Evolutionary conservation across 106 monocot genomes (phyloP), one percentile per base, ranked within the genome.

Genomic region (Triglochin maritima): DNA sequence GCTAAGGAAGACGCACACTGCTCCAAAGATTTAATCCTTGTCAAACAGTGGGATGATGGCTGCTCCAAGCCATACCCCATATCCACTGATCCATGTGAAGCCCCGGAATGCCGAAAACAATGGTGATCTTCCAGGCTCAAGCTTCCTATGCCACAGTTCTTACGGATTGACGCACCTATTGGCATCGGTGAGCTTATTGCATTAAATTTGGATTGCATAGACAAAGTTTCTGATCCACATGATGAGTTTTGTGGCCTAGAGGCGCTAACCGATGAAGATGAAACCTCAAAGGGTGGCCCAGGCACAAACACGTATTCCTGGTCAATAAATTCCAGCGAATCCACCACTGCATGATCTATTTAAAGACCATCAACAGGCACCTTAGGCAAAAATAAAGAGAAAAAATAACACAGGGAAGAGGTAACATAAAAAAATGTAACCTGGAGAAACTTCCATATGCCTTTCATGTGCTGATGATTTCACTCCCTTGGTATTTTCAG

Each of bases 221-320:
- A 71, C 45, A 77, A 79, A 62, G 48, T 74, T 55, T 85, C 86
- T 4, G 74, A 82, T 85, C 83, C 84, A 56, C 74, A 73, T 54
- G 81, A 81, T 63, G 78, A 75, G 72, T 72, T 81, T 58, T 54
- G 63, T 58, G 73, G 49, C 65, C 57, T 69, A 29, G 80, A 79
- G 9, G 68, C 67, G 69, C 66, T 81, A 72, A 75, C 48, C 44
- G 90, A 81, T 69, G 80, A 81, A 67, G 95, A 82, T 61, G 87
- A 77, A 54, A 76, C 69, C 64, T 96, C 90, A 60, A 76, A 56
- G 13, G 82, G 78, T 61, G 85, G 87, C 50, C 80, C 88, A 77
- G 87, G 65, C 7, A 89, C 85, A 77, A 98, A 73, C 2, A 98
- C 91, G 80, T 88, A 90, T 14, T 88, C 90, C 64, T 88, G 88